These are phyloP conservation scores for Pelargonium exstipulatum DNA, from an alignment of 441 rosid genomes.

Conservation along the genomic window DNA sequence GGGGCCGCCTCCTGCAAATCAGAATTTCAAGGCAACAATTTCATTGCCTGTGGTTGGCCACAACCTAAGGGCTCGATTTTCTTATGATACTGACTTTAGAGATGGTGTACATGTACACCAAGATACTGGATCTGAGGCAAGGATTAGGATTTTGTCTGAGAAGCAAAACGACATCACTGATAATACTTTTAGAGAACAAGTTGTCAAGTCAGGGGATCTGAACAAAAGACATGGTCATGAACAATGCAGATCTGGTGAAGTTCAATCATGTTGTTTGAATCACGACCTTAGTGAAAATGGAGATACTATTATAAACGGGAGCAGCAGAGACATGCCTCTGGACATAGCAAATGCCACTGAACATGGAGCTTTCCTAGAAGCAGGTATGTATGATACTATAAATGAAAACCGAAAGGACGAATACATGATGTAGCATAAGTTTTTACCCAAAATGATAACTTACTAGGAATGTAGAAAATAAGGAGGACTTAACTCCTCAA, in stretches of 20 bases:
- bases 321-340: constrained; percentile 4
- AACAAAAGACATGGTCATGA: constrained; percentile 23
- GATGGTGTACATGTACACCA: constrained; percentile 32
- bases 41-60: constrained; percentile 73
- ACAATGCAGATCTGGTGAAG: constrained; percentile 22
- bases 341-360: constrained; percentile 21
- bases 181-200: constrained; percentile 25
- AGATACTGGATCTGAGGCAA: constrained; percentile 31
- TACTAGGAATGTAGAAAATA: constrained; percentile 24
- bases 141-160: constrained; percentile 20
- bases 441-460: constrained; percentile 22
- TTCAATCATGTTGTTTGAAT: constrained; percentile 23
- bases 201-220: constrained; percentile 28
- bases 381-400: constrained; percentile 16
- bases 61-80: constrained; percentile 67
- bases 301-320: constrained; percentile 19
- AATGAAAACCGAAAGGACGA: constrained; percentile 15
- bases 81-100: constrained; percentile 48
- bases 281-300: constrained; percentile 23
- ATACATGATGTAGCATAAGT: constrained; percentile 11
- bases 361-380: constrained; percentile 23
- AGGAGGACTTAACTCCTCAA: no score
- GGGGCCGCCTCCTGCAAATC: constrained; percentile 82
- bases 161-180: constrained; percentile 19
- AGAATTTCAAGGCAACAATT: constrained; percentile 81